Evolutionary conservation across 2,329 filamentous ascomycete species (phyloP), one percentile per base, ranked within the genome.

Genomic region (Claviceps pusilla): DNA sequence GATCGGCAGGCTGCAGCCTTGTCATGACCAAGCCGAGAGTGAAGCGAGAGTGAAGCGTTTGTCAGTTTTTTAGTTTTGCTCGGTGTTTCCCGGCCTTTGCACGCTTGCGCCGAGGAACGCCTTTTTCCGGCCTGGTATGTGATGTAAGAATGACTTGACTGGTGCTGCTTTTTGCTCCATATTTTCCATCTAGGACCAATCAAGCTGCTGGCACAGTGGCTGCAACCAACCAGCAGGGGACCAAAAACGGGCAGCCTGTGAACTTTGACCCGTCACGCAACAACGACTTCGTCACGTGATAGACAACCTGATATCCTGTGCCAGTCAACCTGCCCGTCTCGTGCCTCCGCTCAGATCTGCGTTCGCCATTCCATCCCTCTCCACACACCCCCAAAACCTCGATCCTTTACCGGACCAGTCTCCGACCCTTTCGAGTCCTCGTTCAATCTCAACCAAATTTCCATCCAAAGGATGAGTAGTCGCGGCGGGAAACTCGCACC

Each of bases 401-500:
- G 47, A 56, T 49, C 52, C 49, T 52, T 47, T 47, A 46, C 45
- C 52, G 52, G 52, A 50, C 56, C 54, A 57, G 51, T 54, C 54
- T 52, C 55, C 53, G 57, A 61, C 52, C 58, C 60, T 61, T 60
- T 59, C 63, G 61, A 66, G 61, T 64, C 62, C 60, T 59, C 59
- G 63, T 50, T 52, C 62, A 62, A 65, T 62, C 59, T 59, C 57
- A 59, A 59, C 57, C 59, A 62, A 57, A 12, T 49, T 63, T 67
- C 65, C 66, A 69, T 66, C 67, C 78, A 82, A 89, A 86, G 83
- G 84, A 95, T 95, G 89, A 94, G 85, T 89, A 94, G 84, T 89
- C 86, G 88, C 77, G 84, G 83, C 77, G 86, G 84, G 76, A 97
- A 96, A 83, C 86, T 97, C 80, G 90, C 90, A 77, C 90, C 93